A percentile compares a stretch with the other conserved stretches of the same genome.
Conservation (phyloP, 83 land plant species). For the Diphasiastrum complanatum region DNA sequence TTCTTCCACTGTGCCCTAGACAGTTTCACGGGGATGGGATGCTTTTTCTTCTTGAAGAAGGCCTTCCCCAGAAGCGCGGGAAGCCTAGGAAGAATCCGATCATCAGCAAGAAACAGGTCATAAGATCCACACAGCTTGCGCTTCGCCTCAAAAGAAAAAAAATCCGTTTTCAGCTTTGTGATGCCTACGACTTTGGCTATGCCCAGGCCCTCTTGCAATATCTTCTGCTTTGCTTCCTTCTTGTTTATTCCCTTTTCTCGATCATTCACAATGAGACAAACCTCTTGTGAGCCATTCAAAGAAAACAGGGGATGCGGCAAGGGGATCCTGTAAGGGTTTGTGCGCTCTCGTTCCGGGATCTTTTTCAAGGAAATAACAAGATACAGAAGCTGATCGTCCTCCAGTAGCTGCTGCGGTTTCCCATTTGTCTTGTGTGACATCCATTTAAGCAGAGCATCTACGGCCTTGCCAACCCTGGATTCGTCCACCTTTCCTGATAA, state of each 20-base stretch:
- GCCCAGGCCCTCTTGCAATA: constrained; percentile 33
- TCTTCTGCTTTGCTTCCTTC: constrained; percentile 30
- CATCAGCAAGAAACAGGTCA: constrained; percentile 68
- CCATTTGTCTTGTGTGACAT: constrained; percentile 17
- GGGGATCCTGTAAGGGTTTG: constrained; percentile 47
- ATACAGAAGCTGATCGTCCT: constrained; percentile 56
- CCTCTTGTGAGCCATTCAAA: constrained; percentile 32
- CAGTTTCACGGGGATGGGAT: constrained; percentile 61
- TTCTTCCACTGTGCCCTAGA: constrained; percentile 47
- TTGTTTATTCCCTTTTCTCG: constrained; percentile 28
- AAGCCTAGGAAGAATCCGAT: constrained; percentile 40
- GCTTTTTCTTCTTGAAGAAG: constrained; percentile 75
- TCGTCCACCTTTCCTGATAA: constrained; percentile 26
- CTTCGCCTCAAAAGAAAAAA: constrained; percentile 51
- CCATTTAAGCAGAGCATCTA: constrained; percentile 64
- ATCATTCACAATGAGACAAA: constrained; percentile 67
- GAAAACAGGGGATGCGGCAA: constrained; percentile 58
- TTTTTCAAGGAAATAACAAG: constrained; percentile 55
- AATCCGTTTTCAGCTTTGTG: constrained; percentile 55
- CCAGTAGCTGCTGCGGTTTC: constrained; percentile 51
- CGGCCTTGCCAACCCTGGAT: constrained; percentile 40
- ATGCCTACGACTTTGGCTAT: constrained; percentile 50
- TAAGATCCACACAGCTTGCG: constrained; percentile 75
- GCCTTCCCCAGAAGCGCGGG: constrained; percentile 57
- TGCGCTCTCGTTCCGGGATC: constrained; percentile 43